Percentiles rank a stretch among this genome's conserved stretches.
phyloP scores from a whole-genome alignment of 768 basidiomycete species.

The Tylopilus balloui region DNA sequence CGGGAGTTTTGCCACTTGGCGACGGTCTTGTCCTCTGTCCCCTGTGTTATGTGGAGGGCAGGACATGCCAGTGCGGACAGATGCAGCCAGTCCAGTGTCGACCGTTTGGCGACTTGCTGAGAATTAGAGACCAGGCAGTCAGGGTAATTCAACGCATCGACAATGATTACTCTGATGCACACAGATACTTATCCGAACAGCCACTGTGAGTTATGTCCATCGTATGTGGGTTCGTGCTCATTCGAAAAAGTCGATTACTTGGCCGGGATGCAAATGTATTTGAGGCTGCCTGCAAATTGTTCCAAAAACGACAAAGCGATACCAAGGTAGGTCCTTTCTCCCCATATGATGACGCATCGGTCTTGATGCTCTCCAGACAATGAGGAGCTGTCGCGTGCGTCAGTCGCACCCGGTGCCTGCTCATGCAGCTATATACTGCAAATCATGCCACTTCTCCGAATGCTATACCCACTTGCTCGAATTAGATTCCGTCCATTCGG shows the following conservation, averaged over 20 bases:
- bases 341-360: neutral
- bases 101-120: slow-evolving; percentile 43
- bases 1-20: slow-evolving; percentile 27
- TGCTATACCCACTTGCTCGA: slow-evolving; percentile 39
- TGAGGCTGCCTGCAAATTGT: slow-evolving; percentile 29
- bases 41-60: slow-evolving; percentile 72
- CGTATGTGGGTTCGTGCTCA: slow-evolving; percentile 7
- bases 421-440: slow-evolving; percentile 32
- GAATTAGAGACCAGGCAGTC: slow-evolving; percentile 39
- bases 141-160: slow-evolving; percentile 22
- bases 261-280: slow-evolving; percentile 28
- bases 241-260: slow-evolving; percentile 20
- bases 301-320: slow-evolving; percentile 15
- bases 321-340: slow-evolving; percentile 11
- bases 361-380: slow-evolving; percentile 8
- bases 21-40: slow-evolving; percentile 58
- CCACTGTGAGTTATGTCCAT: slow-evolving; percentile 20
- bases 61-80: slow-evolving; percentile 56
- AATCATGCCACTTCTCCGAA: slow-evolving; percentile 31
- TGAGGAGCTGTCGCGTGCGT: slow-evolving; percentile 22
- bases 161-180: slow-evolving; percentile 3
- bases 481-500: slow-evolving; percentile 33
- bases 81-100: slow-evolving; percentile 64
- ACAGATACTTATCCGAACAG: slow-evolving; percentile 14
- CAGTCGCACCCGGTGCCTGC: slow-evolving; percentile 15